These are phyloP conservation scores for Dorcoceras hygrometricum DNA, from an alignment of 257 asterid species.

Conservation along the genomic window DNA sequence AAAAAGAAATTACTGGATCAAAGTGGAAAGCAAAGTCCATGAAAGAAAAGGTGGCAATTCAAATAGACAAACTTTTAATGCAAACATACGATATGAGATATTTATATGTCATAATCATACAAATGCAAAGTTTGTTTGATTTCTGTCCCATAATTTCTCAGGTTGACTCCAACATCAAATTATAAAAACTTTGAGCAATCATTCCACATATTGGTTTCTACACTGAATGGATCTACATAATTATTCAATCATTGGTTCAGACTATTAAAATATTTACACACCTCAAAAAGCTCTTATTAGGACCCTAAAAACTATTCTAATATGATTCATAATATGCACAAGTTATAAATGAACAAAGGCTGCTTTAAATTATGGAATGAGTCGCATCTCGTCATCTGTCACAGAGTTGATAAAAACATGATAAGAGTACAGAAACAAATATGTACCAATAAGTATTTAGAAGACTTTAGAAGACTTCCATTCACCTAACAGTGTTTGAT, in stretches of 20 bases:
- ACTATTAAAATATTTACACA: constrained; percentile 15
- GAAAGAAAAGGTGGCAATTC: no score
- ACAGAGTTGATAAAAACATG: constrained; percentile 8
- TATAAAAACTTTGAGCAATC: not conserved
- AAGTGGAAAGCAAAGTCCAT: no score
- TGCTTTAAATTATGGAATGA: constrained; percentile 3
- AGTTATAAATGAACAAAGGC: constrained; percentile 6
- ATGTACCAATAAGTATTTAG: constrained; percentile 2
- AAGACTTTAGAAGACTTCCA: no score
- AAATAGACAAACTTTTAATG: no score
- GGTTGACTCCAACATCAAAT: no score
- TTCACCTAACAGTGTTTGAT: no score
- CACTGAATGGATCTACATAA: constrained; percentile 14
- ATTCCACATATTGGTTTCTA: constrained; percentile 18
- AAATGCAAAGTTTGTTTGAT: no score
- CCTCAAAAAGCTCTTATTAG: constrained; percentile 8
- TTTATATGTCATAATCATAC: no score
- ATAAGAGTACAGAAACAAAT: constrained; percentile 4
- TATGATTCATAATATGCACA: not conserved
- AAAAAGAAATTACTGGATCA: no score
- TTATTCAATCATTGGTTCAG: constrained; percentile 13
- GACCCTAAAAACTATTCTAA: not conserved
- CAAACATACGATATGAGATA: no score
- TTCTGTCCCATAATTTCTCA: no score
- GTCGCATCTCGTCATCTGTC: constrained; percentile 1